Evolutionary conservation across 495 filamentous ascomycete genomes (phyloP).

Genomic region (Paragyromitra xinjiangensis): DNA sequence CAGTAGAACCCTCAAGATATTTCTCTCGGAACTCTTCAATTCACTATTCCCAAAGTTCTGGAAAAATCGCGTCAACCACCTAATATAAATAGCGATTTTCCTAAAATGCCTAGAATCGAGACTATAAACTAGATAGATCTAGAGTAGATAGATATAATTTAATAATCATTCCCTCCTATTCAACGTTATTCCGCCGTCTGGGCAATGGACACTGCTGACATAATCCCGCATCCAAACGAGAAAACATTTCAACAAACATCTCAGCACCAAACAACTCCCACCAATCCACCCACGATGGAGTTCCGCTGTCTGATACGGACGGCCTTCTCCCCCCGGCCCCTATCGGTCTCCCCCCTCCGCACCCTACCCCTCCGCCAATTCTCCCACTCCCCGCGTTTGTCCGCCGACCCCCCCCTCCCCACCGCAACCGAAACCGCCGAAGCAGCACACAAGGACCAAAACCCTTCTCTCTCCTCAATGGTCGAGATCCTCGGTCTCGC

Average conservation of each 20-base stretch:
- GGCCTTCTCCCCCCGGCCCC: slow-evolving; percentile 53
- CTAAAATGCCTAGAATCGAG: no score
- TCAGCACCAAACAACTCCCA: not conserved
- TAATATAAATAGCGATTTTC: no score
- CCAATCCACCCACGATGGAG: slow-evolving; percentile 58
- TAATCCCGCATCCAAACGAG: slow-evolving; percentile 4
- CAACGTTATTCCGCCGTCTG: no score
- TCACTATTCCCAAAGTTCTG: no score
- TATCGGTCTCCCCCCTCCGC: slow-evolving; percentile 33
- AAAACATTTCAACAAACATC: slow-evolving; percentile 23
- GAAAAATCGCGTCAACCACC: no score
- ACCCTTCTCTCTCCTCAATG: not conserved
- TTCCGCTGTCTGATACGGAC: slow-evolving; percentile 57
- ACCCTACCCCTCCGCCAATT: slow-evolving; percentile 28
- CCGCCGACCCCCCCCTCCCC: slow-evolving; percentile 52
- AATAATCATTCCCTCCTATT: no score
- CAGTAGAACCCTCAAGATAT: no score
- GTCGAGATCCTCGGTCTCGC: slow-evolving; percentile 22
- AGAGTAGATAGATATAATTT: no score
- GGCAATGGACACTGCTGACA: slow-evolving; percentile 5
- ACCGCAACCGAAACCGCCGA: slow-evolving; percentile 21
- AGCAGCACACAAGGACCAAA: slow-evolving; percentile 24
- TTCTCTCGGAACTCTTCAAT: no score
- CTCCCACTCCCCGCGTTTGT: slow-evolving; percentile 41
- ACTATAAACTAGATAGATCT: no score